Percentiles rank a stretch among this genome's conserved stretches.
Conservation (phyloP, 108 stramenopile genomes). For the Skeletonema costatum region DNA sequence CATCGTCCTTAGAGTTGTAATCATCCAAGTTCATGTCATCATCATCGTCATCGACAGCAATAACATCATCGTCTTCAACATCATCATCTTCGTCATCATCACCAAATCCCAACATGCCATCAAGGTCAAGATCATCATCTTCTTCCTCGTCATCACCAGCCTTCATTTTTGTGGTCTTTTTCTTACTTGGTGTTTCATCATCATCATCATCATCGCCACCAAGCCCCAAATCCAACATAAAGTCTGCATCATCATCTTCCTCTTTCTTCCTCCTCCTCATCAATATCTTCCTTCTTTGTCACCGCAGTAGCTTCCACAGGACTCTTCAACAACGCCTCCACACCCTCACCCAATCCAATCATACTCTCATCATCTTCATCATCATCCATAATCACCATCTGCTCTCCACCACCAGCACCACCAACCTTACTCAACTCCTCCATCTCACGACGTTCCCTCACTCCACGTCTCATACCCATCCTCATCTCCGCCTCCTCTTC, state of each 20-base stretch:
- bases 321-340: conserved; percentile 50
- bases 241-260: conserved; percentile 50
- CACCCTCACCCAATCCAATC: conserved; percentile 76
- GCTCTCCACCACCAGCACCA: conserved; percentile 30
- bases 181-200: conserved; percentile 13
- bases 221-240: conserved; percentile 68
- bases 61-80: conserved; percentile 21
- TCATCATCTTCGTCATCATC: conserved; percentile 6
- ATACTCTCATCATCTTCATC: conserved; percentile 73
- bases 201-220: conserved; percentile 57
- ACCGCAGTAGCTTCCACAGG: conserved; percentile 42
- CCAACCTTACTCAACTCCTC: conserved; percentile 47
- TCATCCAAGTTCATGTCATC: conserved; percentile 41
- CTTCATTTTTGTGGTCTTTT: conserved; percentile 11
- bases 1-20: conserved; percentile 46
- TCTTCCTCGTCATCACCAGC: conserved; percentile 5
- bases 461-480: conserved; percentile 68
- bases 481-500: conserved; percentile 87
- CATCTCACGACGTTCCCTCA: conserved; percentile 70
- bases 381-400: conserved; percentile 76
- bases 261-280: conserved; percentile 43
- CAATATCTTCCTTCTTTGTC: conserved; percentile 5
- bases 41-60: conserved; percentile 23
- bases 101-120: conserved; percentile 10
- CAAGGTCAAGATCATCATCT: conserved; percentile 8